Conservation (phyloP, 2,329 filamentous ascomycete species). For the Cordyceps cateniannulata region DNA sequence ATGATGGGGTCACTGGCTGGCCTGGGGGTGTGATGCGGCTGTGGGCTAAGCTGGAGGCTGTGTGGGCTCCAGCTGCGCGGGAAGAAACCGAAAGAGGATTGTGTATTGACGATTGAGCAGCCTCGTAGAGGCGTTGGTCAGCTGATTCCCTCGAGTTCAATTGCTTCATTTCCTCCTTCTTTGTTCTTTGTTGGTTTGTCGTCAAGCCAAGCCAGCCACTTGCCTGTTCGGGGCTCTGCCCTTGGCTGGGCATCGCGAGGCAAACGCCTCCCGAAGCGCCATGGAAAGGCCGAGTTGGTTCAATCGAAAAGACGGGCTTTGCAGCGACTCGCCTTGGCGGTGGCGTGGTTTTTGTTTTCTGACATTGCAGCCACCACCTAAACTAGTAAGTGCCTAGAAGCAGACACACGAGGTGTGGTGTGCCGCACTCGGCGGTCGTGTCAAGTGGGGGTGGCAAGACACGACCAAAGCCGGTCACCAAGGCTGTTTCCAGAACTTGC, state of each 20-base stretch:
- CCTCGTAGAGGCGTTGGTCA: not conserved
- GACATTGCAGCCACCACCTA: not conserved
- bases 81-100: too few species aligned
- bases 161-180: not conserved
- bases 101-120: not conserved
- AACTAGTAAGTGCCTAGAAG: not conserved
- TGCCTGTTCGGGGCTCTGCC: not conserved
- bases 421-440: not conserved
- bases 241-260: not conserved
- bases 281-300: not conserved
- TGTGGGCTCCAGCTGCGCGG: too few species aligned
- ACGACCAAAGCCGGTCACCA: not conserved
- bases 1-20: not conserved
- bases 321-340: not conserved
- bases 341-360: constrained; percentile 1
- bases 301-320: not conserved
- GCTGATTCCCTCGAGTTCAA: not conserved
- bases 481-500: not conserved
- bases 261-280: constrained; percentile 8
- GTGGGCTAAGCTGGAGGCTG: not conserved
- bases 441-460: not conserved
- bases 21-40: not conserved
- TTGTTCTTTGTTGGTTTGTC: not conserved
- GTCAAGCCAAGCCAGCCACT: not conserved
- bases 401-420: not conserved